phyloP scores from a whole-genome alignment of 345 rosid species.

The Lenwebbia sp. region DNA sequence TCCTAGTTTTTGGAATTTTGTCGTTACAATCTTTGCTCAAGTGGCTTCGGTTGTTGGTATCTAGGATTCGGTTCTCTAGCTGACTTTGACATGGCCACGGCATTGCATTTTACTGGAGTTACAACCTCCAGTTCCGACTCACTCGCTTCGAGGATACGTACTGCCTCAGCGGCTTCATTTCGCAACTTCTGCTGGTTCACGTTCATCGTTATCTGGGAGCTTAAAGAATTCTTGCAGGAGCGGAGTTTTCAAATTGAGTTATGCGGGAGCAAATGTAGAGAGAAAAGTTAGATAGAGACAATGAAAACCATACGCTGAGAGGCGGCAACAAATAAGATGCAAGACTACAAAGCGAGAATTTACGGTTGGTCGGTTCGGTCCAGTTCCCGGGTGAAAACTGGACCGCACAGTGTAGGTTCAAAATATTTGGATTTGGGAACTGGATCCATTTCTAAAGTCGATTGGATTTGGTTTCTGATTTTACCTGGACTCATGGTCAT shows the following conservation, averaged over 20 bases:
- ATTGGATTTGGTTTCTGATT: not conserved
- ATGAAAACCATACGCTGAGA: not conserved
- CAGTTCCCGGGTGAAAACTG: not conserved
- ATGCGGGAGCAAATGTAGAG: constrained; percentile 19
- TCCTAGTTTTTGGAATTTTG: not conserved
- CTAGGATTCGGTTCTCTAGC: not conserved
- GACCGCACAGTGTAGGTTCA: not conserved
- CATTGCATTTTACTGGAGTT: not conserved
- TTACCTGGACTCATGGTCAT: not conserved
- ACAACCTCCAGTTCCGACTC: not conserved
- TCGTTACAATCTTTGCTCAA: not conserved
- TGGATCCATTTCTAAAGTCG: not conserved
- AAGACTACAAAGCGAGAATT: not conserved
- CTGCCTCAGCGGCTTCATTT: constrained; percentile 3
- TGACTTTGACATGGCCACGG: not conserved
- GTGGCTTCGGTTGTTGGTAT: not conserved
- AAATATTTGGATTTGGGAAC: not conserved
- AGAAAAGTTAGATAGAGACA: not conserved
- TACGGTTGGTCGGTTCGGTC: not conserved
- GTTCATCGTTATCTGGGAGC: constrained; percentile 1
- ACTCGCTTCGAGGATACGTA: not conserved
- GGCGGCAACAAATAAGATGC: not conserved
- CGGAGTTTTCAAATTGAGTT: constrained; percentile 18
- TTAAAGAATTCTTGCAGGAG: constrained; percentile 1
- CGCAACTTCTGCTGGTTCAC: not conserved